Percentiles rank a stretch among this genome's conserved stretches.
Conservation (phyloP, 2,329 filamentous ascomycete species). For the Colletotrichum paranaense region DNA sequence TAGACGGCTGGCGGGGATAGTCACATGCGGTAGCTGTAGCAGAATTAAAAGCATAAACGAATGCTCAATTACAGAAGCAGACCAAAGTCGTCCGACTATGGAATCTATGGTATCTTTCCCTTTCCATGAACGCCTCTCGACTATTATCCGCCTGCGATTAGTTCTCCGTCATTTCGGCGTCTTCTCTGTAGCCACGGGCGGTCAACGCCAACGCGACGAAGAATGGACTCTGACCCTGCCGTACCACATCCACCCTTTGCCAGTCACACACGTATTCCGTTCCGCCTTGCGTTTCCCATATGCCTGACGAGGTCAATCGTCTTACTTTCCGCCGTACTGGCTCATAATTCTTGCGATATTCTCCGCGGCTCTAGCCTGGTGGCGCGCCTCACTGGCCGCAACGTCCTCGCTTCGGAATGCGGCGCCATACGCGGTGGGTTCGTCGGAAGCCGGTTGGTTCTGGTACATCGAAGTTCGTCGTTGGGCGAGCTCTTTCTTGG, state of each 20-base stretch:
- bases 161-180: neutral
- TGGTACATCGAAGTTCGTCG: neutral
- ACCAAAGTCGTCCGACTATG: neutral
- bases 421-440: slow-evolving; percentile 1
- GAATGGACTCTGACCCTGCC: neutral
- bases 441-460: neutral
- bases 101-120: neutral
- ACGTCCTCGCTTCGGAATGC: neutral
- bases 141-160: neutral
- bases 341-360: neutral
- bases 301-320: no score
- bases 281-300: no score
- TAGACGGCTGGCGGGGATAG: neutral
- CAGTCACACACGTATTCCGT: neutral
- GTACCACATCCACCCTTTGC: neutral
- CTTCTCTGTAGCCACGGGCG: neutral
- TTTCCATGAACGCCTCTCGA: neutral
- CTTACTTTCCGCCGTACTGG: neutral
- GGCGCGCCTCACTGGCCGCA: neutral
- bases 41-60: neutral
- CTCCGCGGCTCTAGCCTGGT: neutral
- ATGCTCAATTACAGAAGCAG: neutral
- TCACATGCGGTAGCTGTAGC: neutral
- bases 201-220: neutral
- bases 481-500: accelerated